Base-by-base conservation (phyloP, 164 flowering plant species). In the Magnolia sinica region DNA sequence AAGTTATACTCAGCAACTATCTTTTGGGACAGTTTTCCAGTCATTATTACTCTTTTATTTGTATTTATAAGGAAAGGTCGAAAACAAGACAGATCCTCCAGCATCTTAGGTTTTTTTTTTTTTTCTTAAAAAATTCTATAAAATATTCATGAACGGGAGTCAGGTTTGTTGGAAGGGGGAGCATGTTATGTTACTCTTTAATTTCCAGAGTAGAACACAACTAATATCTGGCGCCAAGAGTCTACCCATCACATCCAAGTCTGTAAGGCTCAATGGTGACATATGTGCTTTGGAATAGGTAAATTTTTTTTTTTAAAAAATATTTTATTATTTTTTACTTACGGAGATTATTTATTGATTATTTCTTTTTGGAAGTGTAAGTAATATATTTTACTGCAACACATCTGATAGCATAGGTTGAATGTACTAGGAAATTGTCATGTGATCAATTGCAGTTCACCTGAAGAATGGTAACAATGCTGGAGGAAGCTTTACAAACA, bases 181-280 rank as follows among this genome's bases (percentile, higher is more conserved):
- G 77, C 84, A 89, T 78, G 97, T 94, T n/a, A 91, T 27, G 29
- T 27, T 27, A 27, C 98, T 45, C 90, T 96, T 79, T 97, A 27
- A 27, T 27, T 27, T 94, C 66, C 98, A 94, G 80, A 96, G 99
- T 83, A 98, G 99, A 73, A 87, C 89, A 2, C 98, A 94, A 75
- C 95, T 98, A 63, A 96, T 94, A 27, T 27, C 77, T 96, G 99
- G 99, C 97, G 99, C 49, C 51, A 68, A 73, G 92, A 96, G 73
- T 93, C 99, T 73, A 87, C 91, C 23, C 98, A 96, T 79, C 93
- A 92, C 83, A 96, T 96, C 76, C 98, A 92, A 89, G 99, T 94
- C 20, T 90, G 98, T 24, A 87, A 86, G 86, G 90, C 91, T 77
- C 74, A 82, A 75, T 80, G 83, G 71, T 87, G 86, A 88, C 79